These are phyloP conservation scores for Aurantiochytrium sp. DNA, from an alignment of 108 stramenopile species.

Conservation along the genomic window DNA sequence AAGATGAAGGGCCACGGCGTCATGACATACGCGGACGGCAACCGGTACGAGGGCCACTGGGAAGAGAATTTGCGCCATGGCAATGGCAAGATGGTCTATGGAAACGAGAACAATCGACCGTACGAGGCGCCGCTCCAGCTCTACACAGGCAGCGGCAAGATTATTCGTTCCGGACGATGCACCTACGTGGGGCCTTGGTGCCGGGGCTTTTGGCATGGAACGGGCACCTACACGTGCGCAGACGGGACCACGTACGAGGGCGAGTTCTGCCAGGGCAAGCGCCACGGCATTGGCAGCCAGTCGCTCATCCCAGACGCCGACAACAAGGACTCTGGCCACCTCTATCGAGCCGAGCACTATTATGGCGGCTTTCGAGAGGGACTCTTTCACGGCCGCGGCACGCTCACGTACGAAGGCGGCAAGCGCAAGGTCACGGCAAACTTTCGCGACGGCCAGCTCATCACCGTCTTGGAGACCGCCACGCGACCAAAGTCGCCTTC, in stretches of 20 bases:
- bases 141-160: not conserved
- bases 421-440: not conserved
- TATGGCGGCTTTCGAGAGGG: not conserved
- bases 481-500: no score
- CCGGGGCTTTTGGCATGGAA: not conserved
- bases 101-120: not conserved
- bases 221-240: not conserved
- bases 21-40: not conserved
- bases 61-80: not conserved
- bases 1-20: not conserved
- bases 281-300: not conserved
- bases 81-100: not conserved
- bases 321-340: not conserved
- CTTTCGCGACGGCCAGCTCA: not conserved
- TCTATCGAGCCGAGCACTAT: not conserved
- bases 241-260: not conserved
- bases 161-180: not conserved
- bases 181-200: not conserved
- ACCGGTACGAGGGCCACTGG: slow-evolving; percentile 2
- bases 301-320: not conserved
- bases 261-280: not conserved
- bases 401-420: not conserved
- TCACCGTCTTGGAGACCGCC: not conserved
- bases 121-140: not conserved
- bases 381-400: not conserved